Conservation (phyloP, 2,329 filamentous ascomycete genomes). For the Fusarium vanettenii region DNA sequence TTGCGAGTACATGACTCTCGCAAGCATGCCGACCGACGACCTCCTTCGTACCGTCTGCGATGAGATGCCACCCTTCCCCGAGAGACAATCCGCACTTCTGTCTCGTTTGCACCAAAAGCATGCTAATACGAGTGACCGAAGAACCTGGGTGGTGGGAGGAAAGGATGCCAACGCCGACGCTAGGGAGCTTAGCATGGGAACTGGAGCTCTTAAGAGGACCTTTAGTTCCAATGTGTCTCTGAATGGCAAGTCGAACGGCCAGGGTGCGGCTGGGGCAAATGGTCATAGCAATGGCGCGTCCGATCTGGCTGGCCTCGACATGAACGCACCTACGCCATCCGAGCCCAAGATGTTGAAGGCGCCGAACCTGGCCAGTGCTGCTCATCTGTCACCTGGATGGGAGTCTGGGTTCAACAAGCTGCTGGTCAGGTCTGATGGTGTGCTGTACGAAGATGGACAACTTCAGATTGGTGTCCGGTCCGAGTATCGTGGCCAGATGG, state of each 20-base stretch:
- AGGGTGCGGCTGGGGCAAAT: constrained; percentile 60
- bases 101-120: constrained; percentile 96
- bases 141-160: constrained; percentile 97
- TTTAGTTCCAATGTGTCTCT: constrained; percentile 73
- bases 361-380: constrained; percentile 90
- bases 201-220: constrained; percentile 84
- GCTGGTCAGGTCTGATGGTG: constrained; percentile 82
- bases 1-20: constrained; percentile 91
- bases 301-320: constrained; percentile 86
- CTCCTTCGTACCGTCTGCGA: constrained; percentile 94
- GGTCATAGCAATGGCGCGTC: constrained; percentile 63
- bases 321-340: constrained; percentile 70
- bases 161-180: constrained; percentile 91
- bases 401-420: constrained; percentile 88
- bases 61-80: constrained; percentile 98
- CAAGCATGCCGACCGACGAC: constrained; percentile 88
- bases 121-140: constrained; percentile 90
- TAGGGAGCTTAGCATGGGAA: constrained; percentile 83
- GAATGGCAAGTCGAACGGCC: constrained; percentile 61
- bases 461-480: constrained; percentile 92
- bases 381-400: constrained; percentile 95
- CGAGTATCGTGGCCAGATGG: constrained; percentile 95
- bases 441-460: constrained; percentile 95
- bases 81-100: constrained; percentile 89
- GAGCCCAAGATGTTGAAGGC: constrained; percentile 70